Conservation (phyloP, 306 rosid species). For the Vigna radiata region DNA sequence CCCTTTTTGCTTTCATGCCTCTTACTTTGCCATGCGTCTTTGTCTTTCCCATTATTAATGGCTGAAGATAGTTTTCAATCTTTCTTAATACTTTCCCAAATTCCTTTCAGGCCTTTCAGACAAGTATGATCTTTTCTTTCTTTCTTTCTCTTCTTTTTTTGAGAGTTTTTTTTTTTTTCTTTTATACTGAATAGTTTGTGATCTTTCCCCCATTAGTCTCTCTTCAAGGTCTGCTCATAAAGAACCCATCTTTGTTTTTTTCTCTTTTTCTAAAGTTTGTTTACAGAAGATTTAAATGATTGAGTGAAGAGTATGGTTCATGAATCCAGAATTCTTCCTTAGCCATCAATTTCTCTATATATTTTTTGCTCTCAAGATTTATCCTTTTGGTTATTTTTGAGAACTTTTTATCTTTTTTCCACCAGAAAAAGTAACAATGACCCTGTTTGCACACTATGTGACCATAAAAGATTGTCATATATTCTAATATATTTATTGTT, state of each 20-base stretch:
- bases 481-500: conserved; percentile 18
- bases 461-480: neutral
- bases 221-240: conserved; percentile 10
- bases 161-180: neutral
- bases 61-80: neutral
- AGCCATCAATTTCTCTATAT: neutral
- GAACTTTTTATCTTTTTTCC: conserved; percentile 1
- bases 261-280: conserved; percentile 6
- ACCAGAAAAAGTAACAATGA: conserved; percentile 20
- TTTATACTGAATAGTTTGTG: conserved; percentile 3
- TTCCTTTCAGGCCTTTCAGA: conserved; percentile 1
- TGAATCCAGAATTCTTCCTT: conserved; percentile 1
- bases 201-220: conserved; percentile 8
- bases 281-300: neutral
- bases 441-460: neutral
- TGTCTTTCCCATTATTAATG: conserved; percentile 4
- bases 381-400: neutral
- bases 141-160: neutral
- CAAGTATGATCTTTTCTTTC: conserved; percentile 11
- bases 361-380: neutral
- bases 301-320: conserved; percentile 16
- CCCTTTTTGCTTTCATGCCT: conserved; percentile 33
- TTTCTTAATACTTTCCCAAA: neutral
- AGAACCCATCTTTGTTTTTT: neutral
- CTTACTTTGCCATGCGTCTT: conserved; percentile 31